Evolutionary conservation across 345 rosid genomes (phyloP), one percentile per base, ranked within the genome.

Genomic region (Eucalyptus brandiana): DNA sequence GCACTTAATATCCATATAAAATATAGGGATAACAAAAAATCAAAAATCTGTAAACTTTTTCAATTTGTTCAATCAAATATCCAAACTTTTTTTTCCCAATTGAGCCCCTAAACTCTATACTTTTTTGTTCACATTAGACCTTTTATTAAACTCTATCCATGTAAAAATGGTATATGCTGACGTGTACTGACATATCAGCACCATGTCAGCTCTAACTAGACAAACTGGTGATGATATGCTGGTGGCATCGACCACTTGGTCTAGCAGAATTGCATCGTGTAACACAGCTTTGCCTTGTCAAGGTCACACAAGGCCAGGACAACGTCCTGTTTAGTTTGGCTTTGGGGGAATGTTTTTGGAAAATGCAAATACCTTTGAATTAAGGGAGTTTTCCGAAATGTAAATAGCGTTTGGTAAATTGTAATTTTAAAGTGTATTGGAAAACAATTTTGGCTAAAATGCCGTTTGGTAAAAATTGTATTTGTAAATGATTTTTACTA

Each of bases 261-360:
- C 44, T 15, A 37, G 5, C 8, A 37, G 2, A 72, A 37, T 34
- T 10, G 9, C 3, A 13, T 40, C 15, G 28, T 21, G 81, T 21
- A 15, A 72, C 26, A 4, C 4, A 13, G 15, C 45, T 72, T 72
- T 11, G 45, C 45, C 81, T 72, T 72, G 81, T 72, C 12, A 13
- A 72, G 81, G 81, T 19, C 81, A 72, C 8, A 12, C 28, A 37
- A 72, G 28, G 45, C 6, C 8, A 18, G 12, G 44, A 37, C 14
- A 72, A 51, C 0, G 23, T 2, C 9, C 56, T 1, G 2, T 18
- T 51, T 51, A 8, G 56, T 49, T 49, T 6, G 51, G 2, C 3
- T 49, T 49, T 49, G 17, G 1, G 6, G 6, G 17, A 49, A 49
- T 49, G 51, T 14, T 2, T 14, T 49, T 49, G 16, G 2, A 13